Conservation (phyloP, 2,329 filamentous ascomycete species). For the Arachnopeziza araneosa region DNA sequence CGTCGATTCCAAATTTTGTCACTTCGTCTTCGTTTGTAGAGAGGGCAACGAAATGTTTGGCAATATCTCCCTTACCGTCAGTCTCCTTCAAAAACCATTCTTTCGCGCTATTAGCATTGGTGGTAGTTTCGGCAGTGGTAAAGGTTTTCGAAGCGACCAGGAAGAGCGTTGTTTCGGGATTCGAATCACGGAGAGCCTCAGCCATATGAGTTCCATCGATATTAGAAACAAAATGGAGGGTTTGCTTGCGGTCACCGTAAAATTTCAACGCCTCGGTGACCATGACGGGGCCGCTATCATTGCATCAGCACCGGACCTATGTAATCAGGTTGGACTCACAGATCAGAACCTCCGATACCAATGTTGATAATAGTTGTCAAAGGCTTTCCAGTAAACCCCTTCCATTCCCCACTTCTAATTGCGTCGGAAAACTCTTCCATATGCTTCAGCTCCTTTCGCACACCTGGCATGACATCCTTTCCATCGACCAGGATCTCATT, state of each 20-base stretch:
- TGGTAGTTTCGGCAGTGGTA: conserved; percentile 94
- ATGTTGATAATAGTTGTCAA: conserved; percentile 96
- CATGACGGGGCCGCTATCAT: conserved; percentile 87
- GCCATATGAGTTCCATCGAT: conserved; percentile 98
- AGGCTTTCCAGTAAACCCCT: conserved; percentile 95
- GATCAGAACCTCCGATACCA: conserved; percentile 95
- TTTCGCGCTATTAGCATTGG: conserved; percentile 97
- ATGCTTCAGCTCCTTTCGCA: conserved; percentile 86
- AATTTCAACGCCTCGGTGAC: conserved; percentile 95
- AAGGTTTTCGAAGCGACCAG: conserved; percentile 98
- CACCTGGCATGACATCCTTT: conserved; percentile 87
- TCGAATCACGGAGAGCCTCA: conserved; percentile 80
- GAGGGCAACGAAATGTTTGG: conserved; percentile 97
- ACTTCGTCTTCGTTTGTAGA: conserved; percentile 95
- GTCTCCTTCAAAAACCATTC: conserved; percentile 88
- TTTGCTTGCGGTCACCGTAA: conserved; percentile 81
- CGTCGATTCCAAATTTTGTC: conserved; percentile 97
- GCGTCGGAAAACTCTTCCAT: conserved; percentile 98
- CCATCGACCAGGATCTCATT: conserved; percentile 82
- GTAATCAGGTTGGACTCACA: conserved; percentile 54
- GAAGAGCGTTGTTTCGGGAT: conserved; percentile 98
- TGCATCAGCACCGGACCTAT: neutral
- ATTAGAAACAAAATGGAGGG: conserved; percentile 97
- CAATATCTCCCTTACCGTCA: conserved; percentile 73
- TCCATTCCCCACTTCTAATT: conserved; percentile 92